A percentile compares a stretch with the other conserved stretches of the same genome.
phyloP scores from a whole-genome alignment of 2,329 filamentous ascomycete species.

The Colletotrichum sp. region DNA sequence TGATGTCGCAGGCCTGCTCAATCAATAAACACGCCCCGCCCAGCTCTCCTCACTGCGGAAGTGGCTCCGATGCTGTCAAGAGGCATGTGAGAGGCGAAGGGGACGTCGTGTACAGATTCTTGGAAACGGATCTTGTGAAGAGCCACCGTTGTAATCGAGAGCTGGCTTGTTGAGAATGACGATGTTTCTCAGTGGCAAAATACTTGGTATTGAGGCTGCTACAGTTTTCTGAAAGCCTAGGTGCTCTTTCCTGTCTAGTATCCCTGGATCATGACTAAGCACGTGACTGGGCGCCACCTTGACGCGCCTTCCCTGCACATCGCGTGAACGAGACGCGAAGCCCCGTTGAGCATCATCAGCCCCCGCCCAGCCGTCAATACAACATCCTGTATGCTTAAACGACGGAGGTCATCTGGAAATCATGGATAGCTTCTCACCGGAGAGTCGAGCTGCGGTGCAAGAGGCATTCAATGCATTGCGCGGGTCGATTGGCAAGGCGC shows the following conservation, averaged over 20 bases:
- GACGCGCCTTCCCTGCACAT: background rate
- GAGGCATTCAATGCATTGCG: slow-evolving; percentile 45
- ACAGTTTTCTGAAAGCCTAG: background rate
- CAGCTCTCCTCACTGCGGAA: background rate
- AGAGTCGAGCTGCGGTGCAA: slow-evolving; percentile 43
- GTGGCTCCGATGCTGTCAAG: background rate
- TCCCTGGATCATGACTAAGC: background rate
- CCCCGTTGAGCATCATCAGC: background rate
- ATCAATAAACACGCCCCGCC: background rate
- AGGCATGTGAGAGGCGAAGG: background rate
- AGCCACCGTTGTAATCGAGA: background rate
- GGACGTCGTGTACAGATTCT: background rate
- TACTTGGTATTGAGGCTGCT: background rate
- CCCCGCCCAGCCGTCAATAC: background rate
- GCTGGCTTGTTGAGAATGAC: background rate
- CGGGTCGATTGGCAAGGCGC: slow-evolving; percentile 42
- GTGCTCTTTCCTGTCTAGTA: background rate
- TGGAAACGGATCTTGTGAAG: background rate
- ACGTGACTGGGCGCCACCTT: background rate
- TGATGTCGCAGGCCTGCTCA: background rate
- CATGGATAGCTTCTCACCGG: slow-evolving; percentile 46
- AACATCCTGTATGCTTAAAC: background rate
- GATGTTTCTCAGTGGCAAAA: background rate
- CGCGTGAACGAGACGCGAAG: background rate
- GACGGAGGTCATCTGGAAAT: background rate